Evolutionary conservation across 805 yeast species (phyloP).

Genomic region (Wickerhamia fluorescens): DNA sequence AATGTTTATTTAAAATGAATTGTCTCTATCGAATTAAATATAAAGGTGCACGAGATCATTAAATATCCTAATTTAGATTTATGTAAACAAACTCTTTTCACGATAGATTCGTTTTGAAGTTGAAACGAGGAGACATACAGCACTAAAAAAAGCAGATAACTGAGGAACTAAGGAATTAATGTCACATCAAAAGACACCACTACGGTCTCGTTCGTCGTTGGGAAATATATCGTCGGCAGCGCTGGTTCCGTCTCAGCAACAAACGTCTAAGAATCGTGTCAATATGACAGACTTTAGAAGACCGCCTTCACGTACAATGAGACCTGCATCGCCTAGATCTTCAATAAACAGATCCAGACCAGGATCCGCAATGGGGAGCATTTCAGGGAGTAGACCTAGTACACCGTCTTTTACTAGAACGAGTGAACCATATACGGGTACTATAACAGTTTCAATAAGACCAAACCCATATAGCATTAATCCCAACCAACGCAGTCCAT

Average conservation of each 20-base stretch:
- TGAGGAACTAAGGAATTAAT: too few species aligned
- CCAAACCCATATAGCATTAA: constrained; percentile 55
- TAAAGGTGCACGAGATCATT: too few species aligned
- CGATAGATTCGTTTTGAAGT: too few species aligned
- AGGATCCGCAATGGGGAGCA: constrained; percentile 26
- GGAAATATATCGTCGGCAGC: too few species aligned
- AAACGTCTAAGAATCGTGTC: too few species aligned
- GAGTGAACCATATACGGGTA: constrained; percentile 52
- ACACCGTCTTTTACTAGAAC: constrained; percentile 26
- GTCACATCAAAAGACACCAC: not conserved
- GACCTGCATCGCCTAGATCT: constrained; percentile 26
- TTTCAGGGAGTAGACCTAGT: constrained; percentile 23
- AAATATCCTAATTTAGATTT: too few species aligned
- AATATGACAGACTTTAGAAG: constrained; percentile 22
- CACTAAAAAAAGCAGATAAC: too few species aligned
- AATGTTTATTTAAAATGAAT: too few species aligned
- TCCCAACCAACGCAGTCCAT: constrained; percentile 29
- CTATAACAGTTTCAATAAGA: constrained; percentile 70
- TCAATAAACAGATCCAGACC: constrained; percentile 22
- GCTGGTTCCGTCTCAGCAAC: too few species aligned
- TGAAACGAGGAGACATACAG: too few species aligned
- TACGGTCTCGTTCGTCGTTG: not conserved
- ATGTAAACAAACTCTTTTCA: too few species aligned
- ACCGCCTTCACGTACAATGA: constrained; percentile 22
- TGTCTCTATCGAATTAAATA: too few species aligned